Evolutionary conservation across 2,329 filamentous ascomycete genomes (phyloP).

Genomic region (Thelonectria blattea): DNA sequence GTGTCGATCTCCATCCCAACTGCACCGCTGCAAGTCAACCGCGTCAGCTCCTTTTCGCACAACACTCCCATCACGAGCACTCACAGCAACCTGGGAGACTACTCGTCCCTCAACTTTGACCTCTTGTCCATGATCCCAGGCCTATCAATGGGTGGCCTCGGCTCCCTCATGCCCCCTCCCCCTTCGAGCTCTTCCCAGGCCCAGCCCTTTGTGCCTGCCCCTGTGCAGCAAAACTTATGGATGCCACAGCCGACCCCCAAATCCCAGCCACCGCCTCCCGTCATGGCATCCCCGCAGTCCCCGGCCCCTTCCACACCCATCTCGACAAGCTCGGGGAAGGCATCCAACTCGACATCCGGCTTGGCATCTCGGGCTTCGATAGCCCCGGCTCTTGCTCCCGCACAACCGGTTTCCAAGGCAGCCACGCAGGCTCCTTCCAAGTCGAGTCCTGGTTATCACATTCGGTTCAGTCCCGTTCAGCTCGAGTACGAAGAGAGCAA

Average conservation of each 20-base stretch:
- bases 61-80: slow-evolving; percentile 52
- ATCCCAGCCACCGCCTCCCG: slow-evolving; percentile 38
- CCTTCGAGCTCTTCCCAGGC: slow-evolving; percentile 37
- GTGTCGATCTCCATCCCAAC: slow-evolving; percentile 32
- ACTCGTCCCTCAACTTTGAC: slow-evolving; percentile 50
- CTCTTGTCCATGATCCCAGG: slow-evolving; percentile 56
- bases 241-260: slow-evolving; percentile 39
- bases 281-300: slow-evolving; percentile 41
- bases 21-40: slow-evolving; percentile 58
- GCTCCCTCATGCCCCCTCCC: slow-evolving; percentile 43
- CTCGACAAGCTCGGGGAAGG: slow-evolving; percentile 31
- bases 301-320: slow-evolving; percentile 43
- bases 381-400: slow-evolving; percentile 7
- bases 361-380: slow-evolving; percentile 24
- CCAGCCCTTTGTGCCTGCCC: slow-evolving; percentile 43
- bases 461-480: slow-evolving; percentile 58
- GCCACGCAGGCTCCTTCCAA: neutral
- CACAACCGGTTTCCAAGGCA: neutral
- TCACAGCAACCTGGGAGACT: slow-evolving; percentile 48
- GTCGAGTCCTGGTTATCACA: slow-evolving; percentile 37
- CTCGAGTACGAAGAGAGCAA: slow-evolving; percentile 57
- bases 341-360: slow-evolving; percentile 26
- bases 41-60: slow-evolving; percentile 55
- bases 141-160: slow-evolving; percentile 43
- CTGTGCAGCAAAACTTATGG: slow-evolving; percentile 47